Base-by-base conservation (phyloP, 768 basidiomycete genomes). In the Pulveroboletus sp. region DNA sequence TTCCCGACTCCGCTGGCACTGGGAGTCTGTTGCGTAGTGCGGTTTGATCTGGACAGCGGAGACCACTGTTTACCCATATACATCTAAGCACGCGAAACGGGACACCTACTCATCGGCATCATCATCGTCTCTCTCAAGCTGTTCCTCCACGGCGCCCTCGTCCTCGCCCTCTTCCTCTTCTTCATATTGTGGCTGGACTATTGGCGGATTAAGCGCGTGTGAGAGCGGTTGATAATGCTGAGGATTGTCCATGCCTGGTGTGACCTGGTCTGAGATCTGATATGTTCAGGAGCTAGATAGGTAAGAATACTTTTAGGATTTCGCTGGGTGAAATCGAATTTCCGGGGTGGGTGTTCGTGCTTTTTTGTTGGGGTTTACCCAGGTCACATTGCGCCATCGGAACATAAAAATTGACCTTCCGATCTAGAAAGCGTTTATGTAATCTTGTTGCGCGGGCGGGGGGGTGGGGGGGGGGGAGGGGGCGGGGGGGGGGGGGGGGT, bases 191-290 rank as follows among this genome's bases (percentile, higher is more conserved):
- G 61, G 64, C 34, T 58, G 69, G 23, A 62, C 53, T 49, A 69
- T 60, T 24, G 69, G 84, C 0, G 82, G 83, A 64, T 85, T 73
- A 33, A 90, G 74, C 36, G 87, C 87, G 72, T 87, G 84, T 47
- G 87, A 90, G 58, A 90, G 76, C 23, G 87, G 84, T 53, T 87
- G 86, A 70, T 90, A 87, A 53, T 85, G 84, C 64, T 88, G 85
- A 47, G 85, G 84, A 65, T 86, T 86, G 69, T 87, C 75, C 76
- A 78, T 75, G 50, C 20, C 24, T 42, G 40, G 14, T 40, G 29
- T 46, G 35, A 43, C 49, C 46, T 42, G 38, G 35, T 20, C 45
- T 38, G 31, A 35, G 49, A 55, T 60, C 53, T 49, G 58, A 60
- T 64, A 49, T 62, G 63, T 48, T 55, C 44, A 54, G 40, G 60